A percentile compares a stretch with the other conserved stretches of the same genome.
phyloP scores from a whole-genome alignment of 306 rosid genomes.

The Corylus heterophylla region DNA sequence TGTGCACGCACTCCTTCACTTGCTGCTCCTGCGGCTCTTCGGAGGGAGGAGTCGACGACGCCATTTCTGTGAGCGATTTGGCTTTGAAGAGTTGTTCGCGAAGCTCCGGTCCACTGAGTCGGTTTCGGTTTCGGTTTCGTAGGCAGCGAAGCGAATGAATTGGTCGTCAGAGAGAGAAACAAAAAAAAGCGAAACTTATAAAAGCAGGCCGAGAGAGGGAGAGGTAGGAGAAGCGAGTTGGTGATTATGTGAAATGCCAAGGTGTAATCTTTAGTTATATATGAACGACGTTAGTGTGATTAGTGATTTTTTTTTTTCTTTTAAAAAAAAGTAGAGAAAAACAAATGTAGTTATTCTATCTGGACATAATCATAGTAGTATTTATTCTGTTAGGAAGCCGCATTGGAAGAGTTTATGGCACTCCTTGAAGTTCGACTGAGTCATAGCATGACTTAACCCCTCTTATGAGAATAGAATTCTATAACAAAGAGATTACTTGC shows the following conservation, averaged over 20 bases:
- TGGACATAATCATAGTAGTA: too few species aligned
- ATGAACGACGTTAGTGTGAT: too few species aligned
- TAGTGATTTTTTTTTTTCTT: too few species aligned
- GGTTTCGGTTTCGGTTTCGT: background rate
- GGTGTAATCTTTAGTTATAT: too few species aligned
- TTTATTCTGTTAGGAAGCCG: too few species aligned
- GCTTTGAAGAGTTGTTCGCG: background rate
- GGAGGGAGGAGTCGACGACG: slow-evolving; percentile 43
- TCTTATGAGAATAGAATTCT: too few species aligned
- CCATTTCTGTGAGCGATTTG: slow-evolving; percentile 35
- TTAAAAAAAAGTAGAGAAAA: too few species aligned
- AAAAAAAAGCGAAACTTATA: background rate
- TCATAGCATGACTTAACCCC: too few species aligned
- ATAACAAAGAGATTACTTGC: too few species aligned
- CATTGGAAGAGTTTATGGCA: too few species aligned
- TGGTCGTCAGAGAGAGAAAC: background rate
- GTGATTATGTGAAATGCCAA: background rate
- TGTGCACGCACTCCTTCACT: slow-evolving; percentile 69
- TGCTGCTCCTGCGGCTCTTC: slow-evolving; percentile 31
- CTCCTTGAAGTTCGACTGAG: too few species aligned
- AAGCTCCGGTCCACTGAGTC: background rate
- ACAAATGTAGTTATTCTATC: too few species aligned
- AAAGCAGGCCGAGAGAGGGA: background rate
- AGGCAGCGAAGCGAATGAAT: background rate
- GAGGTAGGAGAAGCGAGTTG: background rate